A percentile compares a stretch with the other conserved stretches of the same genome.
These are phyloP conservation scores for Tephrocybe rancida DNA, from an alignment of 768 basidiomycete genomes.

Conservation along the genomic window DNA sequence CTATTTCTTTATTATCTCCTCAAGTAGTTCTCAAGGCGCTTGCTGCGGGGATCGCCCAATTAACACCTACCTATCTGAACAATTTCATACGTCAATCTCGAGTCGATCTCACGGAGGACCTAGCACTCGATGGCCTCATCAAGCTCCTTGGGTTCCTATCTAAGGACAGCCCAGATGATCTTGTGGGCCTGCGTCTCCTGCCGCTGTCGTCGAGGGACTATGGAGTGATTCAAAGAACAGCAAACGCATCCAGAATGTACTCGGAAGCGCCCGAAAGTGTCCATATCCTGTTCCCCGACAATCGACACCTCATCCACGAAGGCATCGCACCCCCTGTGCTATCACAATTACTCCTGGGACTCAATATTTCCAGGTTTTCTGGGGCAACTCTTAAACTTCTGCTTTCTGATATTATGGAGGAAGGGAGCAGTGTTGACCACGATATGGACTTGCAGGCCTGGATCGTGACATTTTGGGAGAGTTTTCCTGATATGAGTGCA, in stretches of 20 bases:
- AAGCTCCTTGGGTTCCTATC: slow-evolving; percentile 28
- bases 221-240: slow-evolving; percentile 22
- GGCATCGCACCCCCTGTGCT: too few relatives aligned
- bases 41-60: slow-evolving; percentile 16
- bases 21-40: slow-evolving; percentile 20
- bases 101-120: slow-evolving; percentile 6
- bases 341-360: too few relatives aligned
- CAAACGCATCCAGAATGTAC: slow-evolving; percentile 14
- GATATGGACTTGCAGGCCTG: slow-evolving; percentile 12
- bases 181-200: slow-evolving; percentile 34
- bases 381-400: slow-evolving; percentile 16
- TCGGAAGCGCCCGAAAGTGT: slow-evolving; percentile 25
- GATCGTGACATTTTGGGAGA: slow-evolving; percentile 37
- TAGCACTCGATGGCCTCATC: slow-evolving; percentile 22
- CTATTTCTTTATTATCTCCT: slow-evolving; percentile 20
- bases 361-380: slow-evolving; percentile 28
- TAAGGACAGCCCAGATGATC: slow-evolving; percentile 9
- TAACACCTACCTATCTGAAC: slow-evolving; percentile 29
- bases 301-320: slow-evolving; percentile 25
- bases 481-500: slow-evolving; percentile 11
- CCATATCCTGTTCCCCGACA: slow-evolving; percentile 22
- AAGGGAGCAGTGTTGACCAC: neutral
- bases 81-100: slow-evolving; percentile 21
- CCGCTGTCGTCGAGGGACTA: slow-evolving; percentile 37
- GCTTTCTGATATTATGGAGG: slow-evolving; percentile 6